A percentile compares a stretch with the other conserved stretches of the same genome.
Evolutionary conservation across 2,329 filamentous ascomycete species (phyloP).

Genomic region (Fusarium temperatum): DNA sequence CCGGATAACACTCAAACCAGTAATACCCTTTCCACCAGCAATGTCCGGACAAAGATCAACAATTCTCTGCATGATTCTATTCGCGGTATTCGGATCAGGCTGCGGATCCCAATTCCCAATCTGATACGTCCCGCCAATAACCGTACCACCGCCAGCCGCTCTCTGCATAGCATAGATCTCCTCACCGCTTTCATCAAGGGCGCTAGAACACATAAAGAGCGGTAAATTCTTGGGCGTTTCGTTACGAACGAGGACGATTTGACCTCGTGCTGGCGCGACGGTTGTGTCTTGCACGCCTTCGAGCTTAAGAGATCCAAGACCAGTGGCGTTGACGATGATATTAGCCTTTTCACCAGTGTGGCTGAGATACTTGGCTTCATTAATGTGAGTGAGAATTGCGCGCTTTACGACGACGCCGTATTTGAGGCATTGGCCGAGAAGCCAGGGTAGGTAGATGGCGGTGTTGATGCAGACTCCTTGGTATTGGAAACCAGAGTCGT

Average conservation of each 20-base stretch:
- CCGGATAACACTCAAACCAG: constrained; percentile 77
- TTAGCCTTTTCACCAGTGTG: constrained; percentile 67
- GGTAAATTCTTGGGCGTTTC: constrained; percentile 62
- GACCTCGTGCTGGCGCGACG: constrained; percentile 81
- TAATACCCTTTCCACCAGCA: constrained; percentile 71
- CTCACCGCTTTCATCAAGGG: constrained; percentile 78
- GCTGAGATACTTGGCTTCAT: constrained; percentile 65
- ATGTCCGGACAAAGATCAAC: constrained; percentile 72
- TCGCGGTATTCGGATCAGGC: constrained; percentile 79
- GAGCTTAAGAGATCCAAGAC: constrained; percentile 76
- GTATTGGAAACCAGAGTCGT: constrained; percentile 78
- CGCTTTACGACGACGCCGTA: constrained; percentile 76
- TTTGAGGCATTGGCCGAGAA: constrained; percentile 80
- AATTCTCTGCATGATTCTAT: constrained; percentile 82
- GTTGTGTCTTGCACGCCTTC: constrained; percentile 81
- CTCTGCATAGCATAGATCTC: constrained; percentile 84
- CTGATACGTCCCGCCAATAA: constrained; percentile 86
- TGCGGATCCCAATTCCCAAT: constrained; percentile 80
- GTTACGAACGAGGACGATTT: constrained; percentile 85
- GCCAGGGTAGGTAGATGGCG: constrained; percentile 85
- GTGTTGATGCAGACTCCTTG: constrained; percentile 93
- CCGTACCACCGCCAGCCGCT: constrained; percentile 78
- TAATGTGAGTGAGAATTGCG: constrained; percentile 71
- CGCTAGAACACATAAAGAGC: constrained; percentile 76
- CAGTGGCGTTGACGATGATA: constrained; percentile 85